Conservation (phyloP, 163 green algal genomes). For the Chlorella variabilis region DNA sequence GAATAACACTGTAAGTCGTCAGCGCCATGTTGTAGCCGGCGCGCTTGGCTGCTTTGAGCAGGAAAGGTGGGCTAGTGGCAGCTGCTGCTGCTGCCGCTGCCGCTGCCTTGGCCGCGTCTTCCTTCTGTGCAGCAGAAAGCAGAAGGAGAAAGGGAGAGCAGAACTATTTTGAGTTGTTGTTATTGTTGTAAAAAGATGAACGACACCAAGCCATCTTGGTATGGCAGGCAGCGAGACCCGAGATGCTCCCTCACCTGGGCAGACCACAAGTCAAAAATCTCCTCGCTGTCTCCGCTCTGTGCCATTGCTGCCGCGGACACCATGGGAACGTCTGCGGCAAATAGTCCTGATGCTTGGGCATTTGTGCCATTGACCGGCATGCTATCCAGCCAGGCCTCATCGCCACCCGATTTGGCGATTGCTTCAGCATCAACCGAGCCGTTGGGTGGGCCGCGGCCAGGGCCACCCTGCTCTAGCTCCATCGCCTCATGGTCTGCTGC, state of each 20-base stretch:
- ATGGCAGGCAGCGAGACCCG: too few species aligned
- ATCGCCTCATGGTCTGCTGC: background rate
- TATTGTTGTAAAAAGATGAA: too few species aligned
- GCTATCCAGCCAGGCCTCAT: conserved; percentile 3
- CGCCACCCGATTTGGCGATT: background rate
- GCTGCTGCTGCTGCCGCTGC: conserved; percentile 2
- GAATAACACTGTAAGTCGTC: background rate
- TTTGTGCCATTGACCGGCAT: background rate
- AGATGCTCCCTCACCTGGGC: conserved; percentile 8
- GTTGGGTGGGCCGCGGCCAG: too few species aligned
- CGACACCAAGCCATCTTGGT: too few species aligned
- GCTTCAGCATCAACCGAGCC: background rate
- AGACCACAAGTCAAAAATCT: conserved; percentile 31
- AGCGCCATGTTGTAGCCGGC: background rate
- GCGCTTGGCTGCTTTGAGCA: conserved; percentile 6
- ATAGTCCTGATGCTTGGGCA: background rate
- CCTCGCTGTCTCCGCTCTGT: background rate
- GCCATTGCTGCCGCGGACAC: background rate
- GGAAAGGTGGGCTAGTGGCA: background rate
- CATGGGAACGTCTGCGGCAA: background rate
- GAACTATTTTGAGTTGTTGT: too few species aligned
- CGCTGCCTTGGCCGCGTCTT: conserved; percentile 7
- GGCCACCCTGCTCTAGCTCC: conserved; percentile 14
- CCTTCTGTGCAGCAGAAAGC: conserved; percentile 4
- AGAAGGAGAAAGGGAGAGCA: too few species aligned